These are phyloP conservation scores for Globisporangium canariense DNA, from an alignment of 352 stramenopile genomes.

Conservation along the genomic window DNA sequence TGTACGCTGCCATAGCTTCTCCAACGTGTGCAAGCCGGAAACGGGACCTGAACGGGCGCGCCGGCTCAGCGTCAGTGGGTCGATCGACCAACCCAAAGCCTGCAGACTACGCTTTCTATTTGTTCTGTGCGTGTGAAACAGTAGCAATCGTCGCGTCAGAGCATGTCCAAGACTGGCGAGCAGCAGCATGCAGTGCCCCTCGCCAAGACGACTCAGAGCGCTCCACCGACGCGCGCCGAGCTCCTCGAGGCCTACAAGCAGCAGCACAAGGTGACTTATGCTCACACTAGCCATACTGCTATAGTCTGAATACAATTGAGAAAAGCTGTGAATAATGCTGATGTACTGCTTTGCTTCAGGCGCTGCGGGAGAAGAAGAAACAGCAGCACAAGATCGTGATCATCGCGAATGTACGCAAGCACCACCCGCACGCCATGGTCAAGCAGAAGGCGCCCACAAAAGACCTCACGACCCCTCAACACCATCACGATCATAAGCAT, in stretches of 20 bases:
- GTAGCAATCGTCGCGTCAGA: not conserved
- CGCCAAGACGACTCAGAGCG: constrained; percentile 2
- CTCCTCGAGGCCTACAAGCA: constrained; percentile 43
- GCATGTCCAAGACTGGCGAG: constrained; percentile 12
- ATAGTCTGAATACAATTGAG: no score
- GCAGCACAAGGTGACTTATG: constrained; percentile 32
- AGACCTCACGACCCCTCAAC: constrained; percentile 1
- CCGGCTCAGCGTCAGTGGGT: not conserved
- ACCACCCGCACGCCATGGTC: constrained; percentile 36
- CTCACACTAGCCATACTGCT: not conserved
- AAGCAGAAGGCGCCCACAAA: constrained; percentile 22
- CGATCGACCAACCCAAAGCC: not conserved
- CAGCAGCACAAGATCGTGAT: constrained; percentile 59
- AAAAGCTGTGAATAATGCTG: not conserved
- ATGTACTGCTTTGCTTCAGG: constrained; percentile 19
- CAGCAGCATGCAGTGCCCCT: constrained; percentile 8
- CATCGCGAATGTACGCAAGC: constrained; percentile 43
- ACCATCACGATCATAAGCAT: not conserved
- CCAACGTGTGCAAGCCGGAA: not conserved
- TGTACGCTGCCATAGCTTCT: no score
- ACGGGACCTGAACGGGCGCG: not conserved
- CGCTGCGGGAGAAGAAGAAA: constrained; percentile 39
- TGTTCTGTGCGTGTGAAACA: not conserved
- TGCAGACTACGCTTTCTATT: not conserved
- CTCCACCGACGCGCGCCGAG: constrained; percentile 26